Evolutionary conservation across 148 eudicot species (phyloP).

Genomic region (Salicornia ramosissima): DNA sequence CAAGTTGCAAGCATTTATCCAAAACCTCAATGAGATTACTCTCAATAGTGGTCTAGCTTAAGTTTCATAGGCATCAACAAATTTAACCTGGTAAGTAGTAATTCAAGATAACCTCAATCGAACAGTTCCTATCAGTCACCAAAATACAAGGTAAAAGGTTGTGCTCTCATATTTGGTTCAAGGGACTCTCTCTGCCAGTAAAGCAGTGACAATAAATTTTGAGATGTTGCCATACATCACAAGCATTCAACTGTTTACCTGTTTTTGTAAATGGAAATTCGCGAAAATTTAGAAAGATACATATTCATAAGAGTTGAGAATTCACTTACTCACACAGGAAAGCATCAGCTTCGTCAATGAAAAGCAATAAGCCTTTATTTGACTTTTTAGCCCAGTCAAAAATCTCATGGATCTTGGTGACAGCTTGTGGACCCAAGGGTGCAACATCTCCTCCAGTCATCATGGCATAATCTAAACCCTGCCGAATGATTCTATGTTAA

Average conservation of each 20-base stretch:
- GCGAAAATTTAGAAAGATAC: background rate
- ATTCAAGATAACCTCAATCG: background rate
- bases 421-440: constrained; percentile 92
- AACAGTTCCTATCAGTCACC: background rate
- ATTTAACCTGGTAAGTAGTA: background rate
- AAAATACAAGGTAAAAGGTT: background rate
- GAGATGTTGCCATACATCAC: background rate
- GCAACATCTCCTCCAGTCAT: constrained; percentile 99
- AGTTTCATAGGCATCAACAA: background rate
- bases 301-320: background rate
- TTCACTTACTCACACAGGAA: constrained; percentile 90
- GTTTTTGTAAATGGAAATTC: background rate
- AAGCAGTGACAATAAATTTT: no score
- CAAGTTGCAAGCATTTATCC: background rate
- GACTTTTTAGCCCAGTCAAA: constrained; percentile 97
- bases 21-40: background rate
- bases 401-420: constrained; percentile 93
- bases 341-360: constrained; percentile 98
- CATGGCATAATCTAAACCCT: constrained; percentile 99
- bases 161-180: background rate
- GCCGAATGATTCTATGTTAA: constrained; percentile 25
- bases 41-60: background rate
- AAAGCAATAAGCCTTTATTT: constrained; percentile 77
- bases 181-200: background rate
- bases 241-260: background rate